These are phyloP conservation scores for Mucor velutinosus DNA, from an alignment of 371 early-diverging fungal species.

Conservation along the genomic window DNA sequence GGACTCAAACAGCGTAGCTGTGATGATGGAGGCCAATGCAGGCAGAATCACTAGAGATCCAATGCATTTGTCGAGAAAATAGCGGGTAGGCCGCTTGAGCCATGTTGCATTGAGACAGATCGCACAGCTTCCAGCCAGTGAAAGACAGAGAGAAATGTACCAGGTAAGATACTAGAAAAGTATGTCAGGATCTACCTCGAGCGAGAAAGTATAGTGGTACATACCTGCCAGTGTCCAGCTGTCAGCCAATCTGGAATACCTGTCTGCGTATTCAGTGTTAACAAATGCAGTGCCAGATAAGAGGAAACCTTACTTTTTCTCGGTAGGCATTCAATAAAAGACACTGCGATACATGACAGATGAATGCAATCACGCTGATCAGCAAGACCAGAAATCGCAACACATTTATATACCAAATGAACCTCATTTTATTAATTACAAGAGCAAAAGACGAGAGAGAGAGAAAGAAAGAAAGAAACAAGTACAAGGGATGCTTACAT, in stretches of 20 bases:
- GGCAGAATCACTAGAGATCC: constrained; percentile 21
- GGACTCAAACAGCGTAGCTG: constrained; percentile 22
- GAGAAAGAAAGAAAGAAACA: background rate
- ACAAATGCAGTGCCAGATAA: background rate
- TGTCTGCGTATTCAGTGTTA: constrained; percentile 17
- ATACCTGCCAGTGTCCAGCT: constrained; percentile 47
- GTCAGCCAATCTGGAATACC: constrained; percentile 33
- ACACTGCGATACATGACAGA: constrained; percentile 33
- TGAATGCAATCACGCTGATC: constrained; percentile 24
- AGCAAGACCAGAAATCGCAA: constrained; percentile 13
- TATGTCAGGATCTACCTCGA: background rate
- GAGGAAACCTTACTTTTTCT: constrained; percentile 21
- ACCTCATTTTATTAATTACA: constrained; percentile 6
- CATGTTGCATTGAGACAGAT: constrained; percentile 29
- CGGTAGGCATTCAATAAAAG: constrained; percentile 26
- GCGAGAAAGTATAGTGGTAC: background rate
- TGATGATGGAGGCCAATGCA: constrained; percentile 20
- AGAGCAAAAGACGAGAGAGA: background rate
- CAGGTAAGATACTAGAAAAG: constrained; percentile 35
- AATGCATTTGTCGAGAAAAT: constrained; percentile 30
- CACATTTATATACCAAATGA: background rate
- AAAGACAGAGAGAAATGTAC: constrained; percentile 35
- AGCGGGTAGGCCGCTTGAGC: constrained; percentile 17
- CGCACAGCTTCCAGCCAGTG: constrained; percentile 21
- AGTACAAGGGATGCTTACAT: background rate